A percentile compares a stretch with the other conserved stretches of the same genome.
phyloP scores from a whole-genome alignment of 2,329 filamentous ascomycete species.

The Cladosporium velox region DNA sequence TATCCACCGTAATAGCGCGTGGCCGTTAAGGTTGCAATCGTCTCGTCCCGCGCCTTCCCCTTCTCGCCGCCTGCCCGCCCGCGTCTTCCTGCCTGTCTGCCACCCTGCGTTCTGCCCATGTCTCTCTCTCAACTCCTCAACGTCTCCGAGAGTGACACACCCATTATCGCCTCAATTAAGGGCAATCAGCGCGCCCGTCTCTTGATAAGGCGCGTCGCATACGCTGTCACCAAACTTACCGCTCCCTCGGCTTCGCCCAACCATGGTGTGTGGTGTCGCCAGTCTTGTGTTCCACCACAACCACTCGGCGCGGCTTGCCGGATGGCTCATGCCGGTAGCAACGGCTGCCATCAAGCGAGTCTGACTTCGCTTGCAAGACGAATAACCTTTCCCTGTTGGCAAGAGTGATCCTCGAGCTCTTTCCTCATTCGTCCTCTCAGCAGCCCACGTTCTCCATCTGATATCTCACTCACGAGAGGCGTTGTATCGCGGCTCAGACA shows the following conservation, averaged over 20 bases:
- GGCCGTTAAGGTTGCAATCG: not conserved
- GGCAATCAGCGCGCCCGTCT: not conserved
- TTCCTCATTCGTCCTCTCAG: not conserved
- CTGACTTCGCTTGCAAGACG: not conserved
- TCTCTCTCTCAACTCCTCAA: not conserved
- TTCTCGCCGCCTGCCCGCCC: not conserved
- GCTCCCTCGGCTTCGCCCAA: not conserved
- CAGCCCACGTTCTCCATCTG: not conserved
- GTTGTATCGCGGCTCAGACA: not conserved
- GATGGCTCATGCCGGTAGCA: not conserved
- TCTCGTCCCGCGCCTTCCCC: not conserved
- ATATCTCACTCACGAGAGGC: not conserved
- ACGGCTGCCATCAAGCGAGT: slow-evolving; percentile 2
- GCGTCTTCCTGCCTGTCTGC: not conserved
- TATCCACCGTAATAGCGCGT: not conserved
- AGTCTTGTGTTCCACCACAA: not conserved
- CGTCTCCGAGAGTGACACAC: not conserved
- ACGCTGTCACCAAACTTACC: slow-evolving; percentile 7
- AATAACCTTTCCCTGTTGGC: not conserved
- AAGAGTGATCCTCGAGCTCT: not conserved
- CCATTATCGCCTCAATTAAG: not conserved
- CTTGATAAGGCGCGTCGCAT: slow-evolving; percentile 2
- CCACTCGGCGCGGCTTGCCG: not conserved
- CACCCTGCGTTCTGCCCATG: not conserved
- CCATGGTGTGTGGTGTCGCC: not conserved